These are phyloP conservation scores for Tarenaya hassleriana DNA, from an alignment of 345 rosid species.

Conservation along the genomic window DNA sequence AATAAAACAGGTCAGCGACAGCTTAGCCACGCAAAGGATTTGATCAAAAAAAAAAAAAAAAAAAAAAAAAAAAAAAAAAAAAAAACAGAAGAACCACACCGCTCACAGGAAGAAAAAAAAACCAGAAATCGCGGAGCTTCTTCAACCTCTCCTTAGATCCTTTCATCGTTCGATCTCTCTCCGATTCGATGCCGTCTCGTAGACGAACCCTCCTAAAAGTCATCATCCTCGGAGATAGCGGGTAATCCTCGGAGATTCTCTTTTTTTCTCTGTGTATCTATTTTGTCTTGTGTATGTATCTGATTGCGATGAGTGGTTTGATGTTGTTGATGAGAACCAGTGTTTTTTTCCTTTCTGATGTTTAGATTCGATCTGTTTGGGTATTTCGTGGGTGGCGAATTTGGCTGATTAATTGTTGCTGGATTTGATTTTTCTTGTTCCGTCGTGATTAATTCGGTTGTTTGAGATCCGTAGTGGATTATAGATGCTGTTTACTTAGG, in stretches of 20 bases:
- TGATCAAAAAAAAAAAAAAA: too few species aligned
- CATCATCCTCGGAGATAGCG: conserved; percentile 98
- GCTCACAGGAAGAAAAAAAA: neutral
- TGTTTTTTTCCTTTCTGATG: neutral
- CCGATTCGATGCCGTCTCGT: conserved; percentile 72
- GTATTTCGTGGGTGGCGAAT: neutral
- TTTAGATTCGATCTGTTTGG: conserved; percentile 12
- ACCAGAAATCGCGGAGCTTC: conserved; percentile 10
- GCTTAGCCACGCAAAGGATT: conserved; percentile 20
- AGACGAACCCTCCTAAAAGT: conserved; percentile 87
- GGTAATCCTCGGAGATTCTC: conserved; percentile 37
- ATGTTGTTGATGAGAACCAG: neutral
- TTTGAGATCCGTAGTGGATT: neutral
- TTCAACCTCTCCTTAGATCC: conserved; percentile 4
- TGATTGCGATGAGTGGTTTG: neutral
- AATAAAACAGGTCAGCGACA: conserved; percentile 29
- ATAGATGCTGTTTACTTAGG: neutral
- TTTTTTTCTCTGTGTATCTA: conserved; percentile 5
- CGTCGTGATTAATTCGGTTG: too few species aligned
- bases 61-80: neutral
- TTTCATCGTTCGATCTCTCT: conserved; percentile 13
- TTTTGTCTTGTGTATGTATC: too few species aligned
- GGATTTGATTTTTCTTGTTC: conserved; percentile 1
- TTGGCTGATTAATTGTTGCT: conserved; percentile 1
- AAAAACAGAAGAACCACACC: neutral